Evolutionary conservation across 2,329 filamentous ascomycete genomes (phyloP).

Genomic region (Neonectria neomacrospora): DNA sequence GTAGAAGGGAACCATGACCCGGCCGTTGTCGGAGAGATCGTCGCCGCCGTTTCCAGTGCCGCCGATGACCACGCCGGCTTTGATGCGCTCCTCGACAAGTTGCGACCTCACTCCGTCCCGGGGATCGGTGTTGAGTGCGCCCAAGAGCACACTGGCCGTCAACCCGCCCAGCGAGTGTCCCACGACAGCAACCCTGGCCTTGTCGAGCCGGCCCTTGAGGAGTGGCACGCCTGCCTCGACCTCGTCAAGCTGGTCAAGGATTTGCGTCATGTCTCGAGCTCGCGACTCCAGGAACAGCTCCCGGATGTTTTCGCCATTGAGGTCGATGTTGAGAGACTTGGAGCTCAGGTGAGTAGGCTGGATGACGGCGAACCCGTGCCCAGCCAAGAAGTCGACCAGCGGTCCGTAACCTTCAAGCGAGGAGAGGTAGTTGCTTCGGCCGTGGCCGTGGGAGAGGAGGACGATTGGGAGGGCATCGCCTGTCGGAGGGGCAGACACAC

Average conservation of each 20-base stretch:
- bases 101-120: slow-evolving; percentile 29
- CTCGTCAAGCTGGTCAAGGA: slow-evolving; percentile 39
- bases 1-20: slow-evolving; percentile 35
- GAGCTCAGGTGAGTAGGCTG: slow-evolving; percentile 45
- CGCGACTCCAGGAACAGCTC: slow-evolving; percentile 40
- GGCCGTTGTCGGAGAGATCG: slow-evolving; percentile 28
- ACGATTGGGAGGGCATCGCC: slow-evolving; percentile 39
- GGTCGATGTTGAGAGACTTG: slow-evolving; percentile 20
- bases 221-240: slow-evolving; percentile 39
- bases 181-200: slow-evolving; percentile 35
- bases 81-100: slow-evolving; percentile 37
- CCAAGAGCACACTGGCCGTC: slow-evolving; percentile 35
- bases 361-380: slow-evolving; percentile 44
- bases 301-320: slow-evolving; percentile 15
- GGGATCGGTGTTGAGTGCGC: slow-evolving; percentile 39
- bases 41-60: slow-evolving; percentile 31
- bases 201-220: slow-evolving; percentile 40
- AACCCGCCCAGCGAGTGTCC: slow-evolving; percentile 42
- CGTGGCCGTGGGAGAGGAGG: slow-evolving; percentile 44
- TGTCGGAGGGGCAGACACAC: slow-evolving; percentile 32
- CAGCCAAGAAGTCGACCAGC: slow-evolving; percentile 42
- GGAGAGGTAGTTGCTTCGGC: slow-evolving; percentile 42
- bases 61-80: slow-evolving; percentile 42
- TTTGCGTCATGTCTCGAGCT: slow-evolving; percentile 34
- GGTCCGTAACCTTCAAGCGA: slow-evolving; percentile 42